Percentiles rank a stretch among this genome's conserved stretches.
Evolutionary conservation across 1,139 yeast species (phyloP).

Genomic region (Taphrina flavorubra): DNA sequence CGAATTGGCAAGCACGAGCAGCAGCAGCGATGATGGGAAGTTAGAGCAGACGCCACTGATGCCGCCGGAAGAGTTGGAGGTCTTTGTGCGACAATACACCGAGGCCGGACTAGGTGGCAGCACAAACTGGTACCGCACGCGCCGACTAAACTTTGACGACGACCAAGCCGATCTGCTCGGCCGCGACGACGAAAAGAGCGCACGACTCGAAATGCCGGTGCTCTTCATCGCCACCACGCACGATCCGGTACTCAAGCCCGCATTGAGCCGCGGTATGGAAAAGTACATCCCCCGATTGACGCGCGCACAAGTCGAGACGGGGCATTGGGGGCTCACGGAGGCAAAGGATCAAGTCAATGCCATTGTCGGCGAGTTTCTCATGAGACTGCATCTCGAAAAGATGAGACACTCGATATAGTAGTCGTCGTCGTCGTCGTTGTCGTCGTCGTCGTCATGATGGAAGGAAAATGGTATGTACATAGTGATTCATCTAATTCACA

Average conservation of each 20-base stretch:
- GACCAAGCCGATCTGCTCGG: conserved; percentile 17
- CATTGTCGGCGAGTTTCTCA: conserved; percentile 22
- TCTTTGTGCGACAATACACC: conserved; percentile 20
- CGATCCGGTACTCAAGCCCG: conserved; percentile 38
- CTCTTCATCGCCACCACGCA: conserved; percentile 34
- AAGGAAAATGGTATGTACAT: no score
- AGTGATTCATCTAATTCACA: no score
- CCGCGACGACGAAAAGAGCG: conserved; percentile 5
- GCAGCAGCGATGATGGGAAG: neutral
- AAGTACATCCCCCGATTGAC: conserved; percentile 12
- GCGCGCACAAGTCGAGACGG: conserved; percentile 20
- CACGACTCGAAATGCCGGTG: conserved; percentile 18
- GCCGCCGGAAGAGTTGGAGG: conserved; percentile 21
- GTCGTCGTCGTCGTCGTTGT: neutral
- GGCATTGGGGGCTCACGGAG: conserved; percentile 35
- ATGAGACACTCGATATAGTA: conserved; percentile 23
- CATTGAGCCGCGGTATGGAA: conserved; percentile 26
- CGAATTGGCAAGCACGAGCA: neutral
- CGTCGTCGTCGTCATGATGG: no score
- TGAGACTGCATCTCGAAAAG: conserved; percentile 22
- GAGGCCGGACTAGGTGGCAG: conserved; percentile 9
- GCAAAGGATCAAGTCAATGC: conserved; percentile 28
- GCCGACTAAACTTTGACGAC: conserved; percentile 34
- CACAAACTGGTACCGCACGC: conserved; percentile 36
- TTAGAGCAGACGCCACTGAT: conserved; percentile 12